Conservation (phyloP, 2,329 filamentous ascomycete species). For the Laburnicola sp. region DNA sequence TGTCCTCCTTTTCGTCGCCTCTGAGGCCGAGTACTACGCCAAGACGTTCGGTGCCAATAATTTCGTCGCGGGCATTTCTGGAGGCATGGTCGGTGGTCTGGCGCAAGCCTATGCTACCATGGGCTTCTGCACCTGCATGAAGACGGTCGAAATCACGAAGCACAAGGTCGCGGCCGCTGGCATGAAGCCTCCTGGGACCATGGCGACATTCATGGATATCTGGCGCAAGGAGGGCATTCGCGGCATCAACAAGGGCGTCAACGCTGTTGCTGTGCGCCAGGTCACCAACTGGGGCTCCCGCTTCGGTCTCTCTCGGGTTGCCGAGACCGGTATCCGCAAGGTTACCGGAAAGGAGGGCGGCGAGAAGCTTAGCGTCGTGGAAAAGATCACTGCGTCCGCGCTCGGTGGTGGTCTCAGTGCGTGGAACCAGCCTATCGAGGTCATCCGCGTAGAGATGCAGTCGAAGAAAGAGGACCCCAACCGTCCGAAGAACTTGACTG, state of each 20-base stretch:
- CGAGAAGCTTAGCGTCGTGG: constrained; percentile 74
- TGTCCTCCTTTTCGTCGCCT: constrained; percentile 97
- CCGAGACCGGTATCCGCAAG: constrained; percentile 83
- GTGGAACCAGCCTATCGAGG: constrained; percentile 99
- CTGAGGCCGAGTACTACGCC: constrained; percentile 95
- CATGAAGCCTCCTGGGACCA: constrained; percentile 84
- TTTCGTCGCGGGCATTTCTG: constrained; percentile 85
- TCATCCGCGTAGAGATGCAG: constrained; percentile 99
- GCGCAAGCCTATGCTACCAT: constrained; percentile 99
- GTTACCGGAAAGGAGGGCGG: constrained; percentile 76
- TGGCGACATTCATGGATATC: constrained; percentile 95
- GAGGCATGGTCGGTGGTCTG: constrained; percentile 91
- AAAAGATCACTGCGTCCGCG: constrained; percentile 87
- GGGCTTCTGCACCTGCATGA: constrained; percentile 99
- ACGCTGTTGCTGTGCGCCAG: constrained; percentile 96
- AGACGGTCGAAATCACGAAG: constrained; percentile 99
- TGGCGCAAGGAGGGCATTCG: constrained; percentile 91
- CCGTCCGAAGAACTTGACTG: constrained; percentile 98
- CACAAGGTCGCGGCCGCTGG: constrained; percentile 87
- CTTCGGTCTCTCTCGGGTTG: constrained; percentile 90
- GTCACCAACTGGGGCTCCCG: constrained; percentile 99
- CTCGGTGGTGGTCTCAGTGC: constrained; percentile 92
- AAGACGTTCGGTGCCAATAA: constrained; percentile 79
- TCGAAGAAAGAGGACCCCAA: constrained; percentile 98
- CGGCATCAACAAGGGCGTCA: constrained; percentile 98